Evolutionary conservation across 768 basidiomycete species (phyloP).

Genomic region (Tricholoma matsutake): DNA sequence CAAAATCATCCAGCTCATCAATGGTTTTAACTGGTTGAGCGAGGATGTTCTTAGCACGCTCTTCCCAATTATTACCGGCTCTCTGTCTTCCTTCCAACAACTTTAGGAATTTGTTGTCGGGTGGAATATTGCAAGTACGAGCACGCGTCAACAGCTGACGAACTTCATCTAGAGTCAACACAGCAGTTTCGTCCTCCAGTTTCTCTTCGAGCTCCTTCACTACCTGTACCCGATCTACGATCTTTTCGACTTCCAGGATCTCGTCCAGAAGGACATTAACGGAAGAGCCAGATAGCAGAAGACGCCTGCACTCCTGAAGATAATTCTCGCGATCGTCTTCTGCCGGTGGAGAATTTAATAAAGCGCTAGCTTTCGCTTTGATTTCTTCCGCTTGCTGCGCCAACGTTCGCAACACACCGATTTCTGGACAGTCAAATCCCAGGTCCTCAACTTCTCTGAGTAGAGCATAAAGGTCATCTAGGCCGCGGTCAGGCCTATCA

Average conservation of each 20-base stretch:
- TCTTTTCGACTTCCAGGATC: conserved; percentile 70
- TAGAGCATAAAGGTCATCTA: conserved; percentile 68
- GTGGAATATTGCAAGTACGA: conserved; percentile 58
- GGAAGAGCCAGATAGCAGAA: conserved; percentile 67
- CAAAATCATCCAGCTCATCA: conserved; percentile 72
- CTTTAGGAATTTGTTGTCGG: conserved; percentile 63
- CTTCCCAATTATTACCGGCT: conserved; percentile 77
- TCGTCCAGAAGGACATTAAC: conserved; percentile 85
- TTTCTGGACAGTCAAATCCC: conserved; percentile 84
- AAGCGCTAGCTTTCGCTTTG: conserved; percentile 47
- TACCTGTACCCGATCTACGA: conserved; percentile 77
- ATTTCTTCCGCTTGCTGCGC: conserved; percentile 65
- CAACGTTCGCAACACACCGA: conserved; percentile 49
- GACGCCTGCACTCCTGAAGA: conserved; percentile 66
- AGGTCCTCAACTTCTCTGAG: conserved; percentile 71
- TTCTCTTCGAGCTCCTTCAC: conserved; percentile 72
- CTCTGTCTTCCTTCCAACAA: conserved; percentile 61
- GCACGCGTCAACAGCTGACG: conserved; percentile 70
- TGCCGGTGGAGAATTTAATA: conserved; percentile 44
- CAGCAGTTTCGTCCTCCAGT: conserved; percentile 56
- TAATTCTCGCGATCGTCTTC: conserved; percentile 51
- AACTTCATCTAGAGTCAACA: conserved; percentile 73
- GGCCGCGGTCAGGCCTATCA: conserved; percentile 67
- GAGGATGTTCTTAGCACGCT: conserved; percentile 61
- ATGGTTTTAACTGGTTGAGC: conserved; percentile 71